Evolutionary conservation across 768 basidiomycete genomes (phyloP), one percentile per base, ranked within the genome.

Genomic region (Tylopilus sp.): DNA sequence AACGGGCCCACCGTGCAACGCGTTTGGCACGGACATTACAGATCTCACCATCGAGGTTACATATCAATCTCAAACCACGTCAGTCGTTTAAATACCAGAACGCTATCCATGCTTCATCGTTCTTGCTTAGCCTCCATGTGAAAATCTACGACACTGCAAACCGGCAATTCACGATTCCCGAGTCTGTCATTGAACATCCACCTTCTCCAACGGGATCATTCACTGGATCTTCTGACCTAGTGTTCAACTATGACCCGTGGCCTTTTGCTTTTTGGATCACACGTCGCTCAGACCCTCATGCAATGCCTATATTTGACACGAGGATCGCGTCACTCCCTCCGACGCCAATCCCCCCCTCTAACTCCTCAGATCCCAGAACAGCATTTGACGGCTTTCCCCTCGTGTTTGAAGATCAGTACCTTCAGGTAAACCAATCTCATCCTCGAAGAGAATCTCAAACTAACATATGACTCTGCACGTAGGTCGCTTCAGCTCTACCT

Each of bases 191-290:
- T 30, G 60, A 73, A n/a, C 74, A 74, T 2, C 78, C 82, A 17
- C 21, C 64, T 4, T 55, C 68, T 6, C 70, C 78, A 5, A 65
- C 62, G 0, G 56, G 60, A 13, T 71, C 72, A 1, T 71, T 73
- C 49, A 70, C 63, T 33, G 51, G 69, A 13, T 71, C 66, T 0
- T 84, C 84, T 0, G 87, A 90, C 60, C 74, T 91, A 11, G 71
- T 83, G 4, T 90, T 91, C 73, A 84, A 89, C 63, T 81, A 83
- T 54, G 74, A 84, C 2, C 8, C 76, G 1, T 72, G 74, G 0
- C 88, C 89, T 0, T 91, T 91, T 63, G 81, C 84, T 3, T 91
- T 90, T 64, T 91, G 87, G 87, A 82, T 91, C 56, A 87, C 86
- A 2, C 81, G 87, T 40, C 80, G 82, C 22, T 80, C 81, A 4